phyloP scores from a whole-genome alignment of 805 yeast genomes.

The Cyberlindnera petersonii region DNA sequence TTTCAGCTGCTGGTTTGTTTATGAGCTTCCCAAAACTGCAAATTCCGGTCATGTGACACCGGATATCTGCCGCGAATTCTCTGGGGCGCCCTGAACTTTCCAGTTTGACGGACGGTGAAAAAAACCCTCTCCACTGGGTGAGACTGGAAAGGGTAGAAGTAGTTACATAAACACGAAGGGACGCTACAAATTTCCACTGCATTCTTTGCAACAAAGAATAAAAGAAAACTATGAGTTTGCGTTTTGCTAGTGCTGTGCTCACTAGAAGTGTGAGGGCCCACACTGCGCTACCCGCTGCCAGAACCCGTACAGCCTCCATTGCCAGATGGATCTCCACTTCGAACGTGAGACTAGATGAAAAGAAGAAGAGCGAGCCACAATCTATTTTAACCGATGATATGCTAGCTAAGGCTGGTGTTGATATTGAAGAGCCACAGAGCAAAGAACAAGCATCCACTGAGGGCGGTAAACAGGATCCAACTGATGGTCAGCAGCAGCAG shows the following conservation, averaged over 20 bases:
- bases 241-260: slow-evolving; percentile 8
- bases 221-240: slow-evolving; percentile 13
- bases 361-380: slow-evolving; percentile 30
- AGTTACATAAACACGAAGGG: too few relatives aligned
- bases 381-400: slow-evolving; percentile 77
- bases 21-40: slow-evolving; percentile 11
- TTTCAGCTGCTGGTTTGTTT: slow-evolving; percentile 5
- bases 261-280: slow-evolving; percentile 5
- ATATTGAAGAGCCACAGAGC: slow-evolving; percentile 36
- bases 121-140: too few relatives aligned
- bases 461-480: slow-evolving; percentile 12
- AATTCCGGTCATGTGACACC: slow-evolving; percentile 5
- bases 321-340: slow-evolving; percentile 22
- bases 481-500: slow-evolving; percentile 10
- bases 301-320: slow-evolving; percentile 1
- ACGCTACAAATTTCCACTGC: too few relatives aligned
- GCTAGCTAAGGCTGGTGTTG: slow-evolving; percentile 81
- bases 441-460: slow-evolving; percentile 11
- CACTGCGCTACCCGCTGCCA: slow-evolving; percentile 1
- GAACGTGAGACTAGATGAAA: slow-evolving; percentile 10
- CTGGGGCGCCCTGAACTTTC: too few relatives aligned
- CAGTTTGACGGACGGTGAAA: too few relatives aligned
- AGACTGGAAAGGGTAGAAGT: too few relatives aligned
- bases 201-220: slow-evolving; percentile 2
- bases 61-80: too few relatives aligned